These are phyloP conservation scores for Metarhizium rileyi DNA, from an alignment of 2,329 filamentous ascomycete species.

Conservation along the genomic window DNA sequence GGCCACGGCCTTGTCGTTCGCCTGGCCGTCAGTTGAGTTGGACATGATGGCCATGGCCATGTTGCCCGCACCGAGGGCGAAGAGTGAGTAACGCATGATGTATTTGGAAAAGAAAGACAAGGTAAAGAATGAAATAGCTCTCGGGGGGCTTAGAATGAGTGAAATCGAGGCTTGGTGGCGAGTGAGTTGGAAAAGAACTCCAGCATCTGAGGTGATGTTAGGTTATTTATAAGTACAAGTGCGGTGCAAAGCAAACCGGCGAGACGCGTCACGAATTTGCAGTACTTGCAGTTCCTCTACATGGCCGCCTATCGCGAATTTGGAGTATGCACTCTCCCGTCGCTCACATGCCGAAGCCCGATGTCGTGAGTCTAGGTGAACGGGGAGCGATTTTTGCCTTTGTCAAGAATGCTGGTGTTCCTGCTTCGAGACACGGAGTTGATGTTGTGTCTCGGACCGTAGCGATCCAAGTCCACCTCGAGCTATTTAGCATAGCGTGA, in stretches of 20 bases:
- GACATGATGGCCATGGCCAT: constrained; percentile 16
- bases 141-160: constrained; percentile 16
- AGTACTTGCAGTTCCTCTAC: background rate
- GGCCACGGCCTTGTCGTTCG: background rate
- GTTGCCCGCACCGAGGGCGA: constrained; percentile 22
- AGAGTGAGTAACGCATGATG: constrained; percentile 22
- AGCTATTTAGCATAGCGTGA: background rate
- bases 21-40: constrained; percentile 4
- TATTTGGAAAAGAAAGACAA: constrained; percentile 7
- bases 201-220: constrained; percentile 10
- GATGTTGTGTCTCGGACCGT: background rate
- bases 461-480: background rate
- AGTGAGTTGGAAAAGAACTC: constrained; percentile 11
- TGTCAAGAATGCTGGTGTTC: constrained; percentile 3
- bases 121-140: constrained; percentile 18
- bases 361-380: background rate
- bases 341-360: constrained; percentile 1
- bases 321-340: background rate
- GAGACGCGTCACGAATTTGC: constrained; percentile 5
- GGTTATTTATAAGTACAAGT: constrained; percentile 19
- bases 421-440: background rate
- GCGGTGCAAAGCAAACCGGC: background rate
- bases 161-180: constrained; percentile 20
- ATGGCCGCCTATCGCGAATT: background rate
- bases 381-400: background rate